Evolutionary conservation across 2,329 filamentous ascomycete genomes (phyloP), one percentile per base, ranked within the genome.

Genomic region (Orbilia ellipsospora): DNA sequence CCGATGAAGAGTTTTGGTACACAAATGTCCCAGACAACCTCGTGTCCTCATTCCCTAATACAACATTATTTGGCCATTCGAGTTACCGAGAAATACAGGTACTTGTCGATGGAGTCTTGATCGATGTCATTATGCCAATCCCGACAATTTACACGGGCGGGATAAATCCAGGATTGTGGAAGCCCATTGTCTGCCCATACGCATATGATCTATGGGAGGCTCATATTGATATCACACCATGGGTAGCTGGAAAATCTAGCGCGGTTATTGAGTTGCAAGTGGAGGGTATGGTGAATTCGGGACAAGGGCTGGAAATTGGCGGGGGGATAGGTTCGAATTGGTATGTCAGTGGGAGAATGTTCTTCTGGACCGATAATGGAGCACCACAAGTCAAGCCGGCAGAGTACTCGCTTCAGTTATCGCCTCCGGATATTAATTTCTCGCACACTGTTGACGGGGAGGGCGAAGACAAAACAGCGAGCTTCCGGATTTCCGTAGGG

Each of bases 1-100:
- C 86, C 0, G 83, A 85, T 15, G 92, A 95, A 82, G 92, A 96
- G 81, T 94, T 94, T 80, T 96, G 92, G 92, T 95, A 91, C 89
- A 87, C 86, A 69, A 94, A 94, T 80, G 89, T 93, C 0, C 86
- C 90, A 1, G 86, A 89, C 51, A 87, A 87, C 8, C 86, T 89
- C 77, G 84, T 84, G 2, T 77, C 85, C 42, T 85, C 86, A 2
- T 94, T 94, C 80, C 85, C 86, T 2, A 40, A 61, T 28, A 88
- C 87, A 12, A 82, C 83, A 1, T 84, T 93, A 0, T 87, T 88
- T 23, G 92, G 91, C 0, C 88, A 88, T 78, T 90, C 90, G 4
- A 88, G 91, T 0, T 94, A 92, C 81, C 88, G 92, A 20, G 92
- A 96, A 82, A 86, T 95, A 0, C 91, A 94, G 78, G 83, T 95